Evolutionary conservation across 176 grass and related monocot species (phyloP).

Genomic region (Musa acuminata): DNA sequence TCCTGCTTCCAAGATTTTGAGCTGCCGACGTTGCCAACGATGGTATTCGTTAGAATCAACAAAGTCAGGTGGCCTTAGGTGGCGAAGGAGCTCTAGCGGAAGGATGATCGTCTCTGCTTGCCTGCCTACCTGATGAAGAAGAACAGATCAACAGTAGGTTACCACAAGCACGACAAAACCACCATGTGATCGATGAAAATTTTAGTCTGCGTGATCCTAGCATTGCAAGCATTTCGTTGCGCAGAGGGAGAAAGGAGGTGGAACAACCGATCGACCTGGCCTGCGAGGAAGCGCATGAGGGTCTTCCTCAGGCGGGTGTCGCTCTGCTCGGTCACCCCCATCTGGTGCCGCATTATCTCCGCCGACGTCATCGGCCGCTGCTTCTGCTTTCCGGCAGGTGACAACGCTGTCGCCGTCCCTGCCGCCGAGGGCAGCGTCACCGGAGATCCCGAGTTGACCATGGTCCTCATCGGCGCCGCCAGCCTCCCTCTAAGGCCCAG

Average conservation of each 20-base stretch:
- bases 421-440: neutral
- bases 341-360: conserved; percentile 20
- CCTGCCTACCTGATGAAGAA: conserved; percentile 30
- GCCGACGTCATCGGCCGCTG: conserved; percentile 13
- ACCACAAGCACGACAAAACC: neutral
- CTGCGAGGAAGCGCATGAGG: neutral
- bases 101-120: conserved; percentile 40
- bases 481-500: conserved; percentile 39
- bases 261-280: neutral
- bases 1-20: conserved; percentile 48
- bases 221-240: neutral
- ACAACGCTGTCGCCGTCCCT: conserved; percentile 22
- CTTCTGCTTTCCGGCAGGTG: conserved; percentile 18
- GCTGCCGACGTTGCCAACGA: conserved; percentile 47
- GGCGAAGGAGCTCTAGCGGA: conserved; percentile 53
- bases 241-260: neutral
- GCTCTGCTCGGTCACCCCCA: conserved; percentile 18
- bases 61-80: conserved; percentile 47
- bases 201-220: too few relatives aligned
- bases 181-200: too few relatives aligned
- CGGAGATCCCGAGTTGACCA: conserved; percentile 1
- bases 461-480: conserved; percentile 25
- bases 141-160: neutral
- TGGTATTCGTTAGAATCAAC: conserved; percentile 33
- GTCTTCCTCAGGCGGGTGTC: conserved; percentile 19